Evolutionary conservation across 176 grass and related monocot genomes (phyloP).

Genomic region (Triticum dicoccoides): DNA sequence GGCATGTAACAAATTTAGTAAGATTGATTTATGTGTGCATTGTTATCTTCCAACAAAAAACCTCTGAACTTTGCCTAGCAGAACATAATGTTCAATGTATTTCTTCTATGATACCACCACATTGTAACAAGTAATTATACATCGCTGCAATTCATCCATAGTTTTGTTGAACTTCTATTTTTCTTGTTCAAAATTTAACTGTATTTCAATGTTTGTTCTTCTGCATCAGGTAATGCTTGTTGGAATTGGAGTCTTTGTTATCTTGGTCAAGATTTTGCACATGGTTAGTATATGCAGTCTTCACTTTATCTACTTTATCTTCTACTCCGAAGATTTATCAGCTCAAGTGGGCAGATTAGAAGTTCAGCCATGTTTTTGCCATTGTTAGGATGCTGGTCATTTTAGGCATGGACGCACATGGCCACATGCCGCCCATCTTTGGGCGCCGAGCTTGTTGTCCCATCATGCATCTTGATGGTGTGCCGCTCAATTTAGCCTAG

Average conservation of each 20-base stretch:
- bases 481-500: too few relatives aligned
- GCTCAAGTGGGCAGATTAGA: slow-evolving; percentile 44
- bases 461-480: too few relatives aligned
- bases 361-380: too few relatives aligned
- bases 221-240: slow-evolving; percentile 70
- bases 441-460: neutral
- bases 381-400: too few relatives aligned
- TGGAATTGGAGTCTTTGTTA: slow-evolving; percentile 76
- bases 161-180: slow-evolving; percentile 24
- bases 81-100: slow-evolving; percentile 63
- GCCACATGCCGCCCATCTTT: slow-evolving; percentile 50
- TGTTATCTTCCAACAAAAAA: slow-evolving; percentile 10
- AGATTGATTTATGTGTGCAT: too few relatives aligned
- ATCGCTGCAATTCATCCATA: slow-evolving; percentile 19
- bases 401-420: too few relatives aligned
- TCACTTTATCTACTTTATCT: slow-evolving; percentile 31
- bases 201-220: slow-evolving; percentile 17
- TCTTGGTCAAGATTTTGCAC: slow-evolving; percentile 74
- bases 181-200: slow-evolving; percentile 19
- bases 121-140: slow-evolving; percentile 50
- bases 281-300: slow-evolving; percentile 84
- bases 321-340: slow-evolving; percentile 29
- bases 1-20: too few relatives aligned
- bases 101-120: slow-evolving; percentile 65
- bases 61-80: slow-evolving; percentile 26